Evolutionary conservation across 176 grass and related monocot species (phyloP).

Genomic region (Oryza meridionalis): DNA sequence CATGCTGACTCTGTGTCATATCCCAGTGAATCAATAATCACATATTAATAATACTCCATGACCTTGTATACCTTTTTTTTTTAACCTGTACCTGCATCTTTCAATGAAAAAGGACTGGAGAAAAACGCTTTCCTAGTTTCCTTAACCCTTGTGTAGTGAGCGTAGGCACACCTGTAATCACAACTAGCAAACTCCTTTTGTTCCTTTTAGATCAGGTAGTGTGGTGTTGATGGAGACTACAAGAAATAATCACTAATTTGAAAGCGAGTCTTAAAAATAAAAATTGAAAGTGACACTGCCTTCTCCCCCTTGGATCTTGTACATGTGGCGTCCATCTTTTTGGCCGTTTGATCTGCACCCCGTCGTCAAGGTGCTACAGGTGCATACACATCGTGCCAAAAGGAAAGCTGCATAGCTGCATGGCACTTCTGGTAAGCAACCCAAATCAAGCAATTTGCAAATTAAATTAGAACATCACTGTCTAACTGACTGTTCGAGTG

Average conservation of each 20-base stretch:
- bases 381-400: background rate
- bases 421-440: background rate
- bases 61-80: background rate
- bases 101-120: background rate
- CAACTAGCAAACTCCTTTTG: background rate
- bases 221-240: conserved; percentile 9
- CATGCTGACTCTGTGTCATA: background rate
- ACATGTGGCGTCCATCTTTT: background rate
- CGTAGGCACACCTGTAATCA: background rate
- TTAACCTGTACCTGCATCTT: background rate
- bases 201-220: conserved; percentile 15
- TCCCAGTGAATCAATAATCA: background rate
- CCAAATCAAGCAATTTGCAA: background rate
- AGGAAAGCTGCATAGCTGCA: background rate
- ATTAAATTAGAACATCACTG: background rate
- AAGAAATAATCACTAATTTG: background rate
- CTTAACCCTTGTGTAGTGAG: background rate
- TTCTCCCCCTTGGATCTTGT: conserved; percentile 18
- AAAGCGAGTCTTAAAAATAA: background rate
- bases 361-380: background rate
- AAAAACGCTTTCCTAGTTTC: background rate
- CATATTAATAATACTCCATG: background rate
- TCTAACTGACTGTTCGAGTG: background rate
- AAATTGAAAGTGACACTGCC: conserved; percentile 6
- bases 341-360: background rate